Percentiles rank a stretch among this genome's conserved stretches.
Conservation (phyloP, 768 basidiomycete genomes). For the Coprinopsis marcescibilis region DNA sequence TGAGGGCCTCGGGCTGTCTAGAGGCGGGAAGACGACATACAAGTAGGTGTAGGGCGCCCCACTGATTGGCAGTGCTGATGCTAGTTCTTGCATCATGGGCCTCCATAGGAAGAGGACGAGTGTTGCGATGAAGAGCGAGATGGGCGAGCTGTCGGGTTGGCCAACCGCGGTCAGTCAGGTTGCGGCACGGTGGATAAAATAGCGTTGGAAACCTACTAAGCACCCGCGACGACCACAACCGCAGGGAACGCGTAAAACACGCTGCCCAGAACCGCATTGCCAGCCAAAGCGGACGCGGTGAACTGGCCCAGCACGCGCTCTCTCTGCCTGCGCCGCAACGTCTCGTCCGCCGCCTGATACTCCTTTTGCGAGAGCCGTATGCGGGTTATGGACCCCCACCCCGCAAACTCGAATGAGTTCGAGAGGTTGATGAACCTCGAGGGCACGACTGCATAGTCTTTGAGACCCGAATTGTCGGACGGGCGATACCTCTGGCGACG, state of each 20-base stretch:
- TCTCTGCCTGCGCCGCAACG: conserved; percentile 23
- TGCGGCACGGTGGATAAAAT: not conserved
- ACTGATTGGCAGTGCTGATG: conserved; percentile 59
- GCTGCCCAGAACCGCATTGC: conserved; percentile 62
- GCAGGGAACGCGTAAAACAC: conserved; percentile 68
- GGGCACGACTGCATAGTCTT: conserved; percentile 32
- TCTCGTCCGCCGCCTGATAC: conserved; percentile 25
- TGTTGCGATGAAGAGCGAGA: conserved; percentile 60
- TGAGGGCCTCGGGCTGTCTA: not conserved
- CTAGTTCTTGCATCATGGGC: conserved; percentile 70
- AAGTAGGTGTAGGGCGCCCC: conserved; percentile 71
- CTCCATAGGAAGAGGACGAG: conserved; percentile 64
- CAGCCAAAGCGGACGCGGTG: conserved; percentile 59
- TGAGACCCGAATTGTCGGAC: conserved; percentile 36
- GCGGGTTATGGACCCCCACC: conserved; percentile 54
- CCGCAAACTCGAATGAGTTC: conserved; percentile 66
- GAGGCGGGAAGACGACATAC: conserved; percentile 27
- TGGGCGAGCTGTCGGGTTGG: conserved; percentile 46
- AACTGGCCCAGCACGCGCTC: conserved; percentile 52
- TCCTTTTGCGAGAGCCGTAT: conserved; percentile 43
- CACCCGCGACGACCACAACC: conserved; percentile 50
- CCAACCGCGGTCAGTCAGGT: too few relatives aligned
- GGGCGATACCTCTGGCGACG: conserved; percentile 54
- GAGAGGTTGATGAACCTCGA: conserved; percentile 59
- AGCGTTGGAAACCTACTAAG: conserved; percentile 46